Conservation (phyloP, 225 moss, liverwort and hornwort genomes). For the Marchantia polymorpha region DNA sequence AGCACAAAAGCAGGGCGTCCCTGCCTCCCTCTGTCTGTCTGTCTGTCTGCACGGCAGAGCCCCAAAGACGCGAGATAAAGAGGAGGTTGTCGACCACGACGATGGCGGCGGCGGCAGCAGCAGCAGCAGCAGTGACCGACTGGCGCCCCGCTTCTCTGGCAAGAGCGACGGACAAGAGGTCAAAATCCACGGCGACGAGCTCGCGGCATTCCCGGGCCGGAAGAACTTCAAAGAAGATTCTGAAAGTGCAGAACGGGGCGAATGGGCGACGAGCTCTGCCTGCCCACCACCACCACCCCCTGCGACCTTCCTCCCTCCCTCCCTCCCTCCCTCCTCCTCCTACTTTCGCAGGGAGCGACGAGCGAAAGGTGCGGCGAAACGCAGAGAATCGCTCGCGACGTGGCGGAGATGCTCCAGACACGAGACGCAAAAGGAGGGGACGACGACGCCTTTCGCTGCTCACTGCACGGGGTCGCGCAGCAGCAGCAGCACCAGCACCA, state of each 20-base stretch:
- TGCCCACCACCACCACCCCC: no score
- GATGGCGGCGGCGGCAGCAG: no score
- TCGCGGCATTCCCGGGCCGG: neutral
- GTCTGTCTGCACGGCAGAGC: neutral
- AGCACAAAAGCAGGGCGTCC: no score
- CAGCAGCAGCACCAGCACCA: neutral
- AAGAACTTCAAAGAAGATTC: no score
- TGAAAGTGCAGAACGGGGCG: no score
- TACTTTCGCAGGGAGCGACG: neutral
- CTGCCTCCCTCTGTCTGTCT: no score
- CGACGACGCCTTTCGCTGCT: neutral
- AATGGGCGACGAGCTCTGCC: neutral
- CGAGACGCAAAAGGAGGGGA: neutral
- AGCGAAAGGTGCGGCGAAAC: neutral
- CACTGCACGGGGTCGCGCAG: conserved; percentile 1
- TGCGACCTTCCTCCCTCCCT: no score
- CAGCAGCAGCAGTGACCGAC: no score
- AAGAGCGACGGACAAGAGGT: no score
- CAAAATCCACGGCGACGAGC: neutral
- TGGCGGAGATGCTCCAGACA: neutral
- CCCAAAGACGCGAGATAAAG: neutral
- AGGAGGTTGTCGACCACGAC: neutral
- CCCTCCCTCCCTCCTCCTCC: neutral
- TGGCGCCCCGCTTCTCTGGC: no score
- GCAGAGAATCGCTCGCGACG: neutral